Evolutionary conservation across 306 rosid species (phyloP), one percentile per base, ranked within the genome.

Genomic region (Urtica urens): DNA sequence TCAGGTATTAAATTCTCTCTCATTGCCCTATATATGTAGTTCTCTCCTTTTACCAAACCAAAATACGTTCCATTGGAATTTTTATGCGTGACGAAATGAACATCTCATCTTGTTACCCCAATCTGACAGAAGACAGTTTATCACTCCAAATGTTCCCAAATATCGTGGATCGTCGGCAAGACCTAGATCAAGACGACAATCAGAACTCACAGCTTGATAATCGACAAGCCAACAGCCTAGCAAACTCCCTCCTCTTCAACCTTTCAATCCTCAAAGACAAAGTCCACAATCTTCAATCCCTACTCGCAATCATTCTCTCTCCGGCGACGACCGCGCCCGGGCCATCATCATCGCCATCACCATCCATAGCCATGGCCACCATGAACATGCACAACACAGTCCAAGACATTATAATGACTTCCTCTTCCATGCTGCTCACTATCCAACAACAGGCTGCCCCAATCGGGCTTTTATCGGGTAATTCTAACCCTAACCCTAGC

Each of bases 381-480:
- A 55, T 76, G 70, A 79, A 55, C 69, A 62, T 81, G 72, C 76
- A 63, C 53, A 68, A 79, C 10, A 53, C 79, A 19, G 62, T 85
- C 66, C 92, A 90, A 44, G 99, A 90, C 42, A 65, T 90, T 64
- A 69, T 90, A 37, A 64, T 67, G 24, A 67, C 87, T 15, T 71
- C 95, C 23, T 68, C 95, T 15, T 77, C 99, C 3, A 85, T 90
- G 87, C 46, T 77, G 82, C 57, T 72, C 72, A 71, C 72, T 5
- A 75, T 80, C 53, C 96, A 87, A 44, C 81, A 87, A 0, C 81
- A 87, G 0, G 67, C 78, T 70, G 39, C 68, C 38, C 60, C 70
- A 20, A 46, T 19, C 65, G 54, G n/a, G n/a, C n/a, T n/a, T n/a
- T n/a, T n/a, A n/a, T 57, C 67, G 62, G 75, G 71, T 57, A 61